phyloP scores from a whole-genome alignment of 2,329 filamentous ascomycete genomes.

The Colletotrichum sp. region DNA sequence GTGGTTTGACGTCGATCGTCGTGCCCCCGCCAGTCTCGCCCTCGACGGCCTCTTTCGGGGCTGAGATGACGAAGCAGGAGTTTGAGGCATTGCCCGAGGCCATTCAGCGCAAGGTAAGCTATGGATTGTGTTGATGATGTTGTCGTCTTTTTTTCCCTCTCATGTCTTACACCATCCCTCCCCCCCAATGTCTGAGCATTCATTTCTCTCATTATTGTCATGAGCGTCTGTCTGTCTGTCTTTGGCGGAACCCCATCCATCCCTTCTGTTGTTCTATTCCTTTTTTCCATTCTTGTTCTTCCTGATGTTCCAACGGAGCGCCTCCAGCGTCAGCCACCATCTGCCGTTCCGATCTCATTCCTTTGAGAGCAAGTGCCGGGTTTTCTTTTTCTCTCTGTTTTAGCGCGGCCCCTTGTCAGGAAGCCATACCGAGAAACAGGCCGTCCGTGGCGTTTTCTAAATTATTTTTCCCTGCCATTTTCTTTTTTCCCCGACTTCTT shows the following conservation, averaged over 20 bases:
- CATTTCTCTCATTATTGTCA: background rate
- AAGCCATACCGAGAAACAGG: background rate
- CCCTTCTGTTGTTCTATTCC: background rate
- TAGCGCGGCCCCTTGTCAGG: background rate
- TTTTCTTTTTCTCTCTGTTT: background rate
- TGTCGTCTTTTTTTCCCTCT: background rate
- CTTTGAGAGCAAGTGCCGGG: constrained; percentile 9
- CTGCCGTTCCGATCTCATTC: background rate
- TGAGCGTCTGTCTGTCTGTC: background rate
- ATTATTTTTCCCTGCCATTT: background rate
- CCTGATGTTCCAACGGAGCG: background rate
- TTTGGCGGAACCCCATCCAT: background rate
- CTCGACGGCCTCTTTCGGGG: constrained; percentile 20
- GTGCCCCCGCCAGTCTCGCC: constrained; percentile 15
- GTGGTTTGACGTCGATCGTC: background rate
- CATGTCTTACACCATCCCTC: background rate
- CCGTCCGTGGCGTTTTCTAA: background rate
- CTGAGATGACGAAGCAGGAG: constrained; percentile 39
- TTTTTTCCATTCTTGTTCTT: background rate
- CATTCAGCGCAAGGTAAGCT: constrained; percentile 62
- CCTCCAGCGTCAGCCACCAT: background rate
- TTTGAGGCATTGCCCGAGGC: constrained; percentile 60
- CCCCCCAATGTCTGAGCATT: background rate
- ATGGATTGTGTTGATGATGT: constrained; percentile 11
- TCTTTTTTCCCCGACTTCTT: background rate